Evolutionary conservation across 2,329 filamentous ascomycete genomes (phyloP).

Genomic region (Penicillium sclerotiorum): DNA sequence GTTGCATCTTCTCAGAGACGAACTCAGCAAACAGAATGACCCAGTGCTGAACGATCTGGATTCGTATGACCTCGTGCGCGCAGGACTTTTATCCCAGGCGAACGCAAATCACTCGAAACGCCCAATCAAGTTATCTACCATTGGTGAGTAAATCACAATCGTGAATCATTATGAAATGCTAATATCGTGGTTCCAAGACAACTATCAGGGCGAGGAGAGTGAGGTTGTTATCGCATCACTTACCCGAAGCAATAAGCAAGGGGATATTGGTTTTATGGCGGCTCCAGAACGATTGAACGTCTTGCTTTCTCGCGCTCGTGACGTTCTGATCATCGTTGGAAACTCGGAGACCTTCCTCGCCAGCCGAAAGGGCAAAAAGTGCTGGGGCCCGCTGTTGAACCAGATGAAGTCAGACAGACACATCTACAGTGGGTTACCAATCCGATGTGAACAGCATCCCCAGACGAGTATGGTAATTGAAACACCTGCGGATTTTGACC

Average conservation of each 20-base stretch:
- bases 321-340: slow-evolving; percentile 69
- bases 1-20: slow-evolving; percentile 58
- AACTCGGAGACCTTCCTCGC: slow-evolving; percentile 68
- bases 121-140: slow-evolving; percentile 65
- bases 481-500: slow-evolving; percentile 61
- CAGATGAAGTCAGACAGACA: slow-evolving; percentile 55
- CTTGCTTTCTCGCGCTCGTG: slow-evolving; percentile 66
- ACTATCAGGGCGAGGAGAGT: slow-evolving; percentile 77
- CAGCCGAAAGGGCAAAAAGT: slow-evolving; percentile 57
- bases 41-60: slow-evolving; percentile 71
- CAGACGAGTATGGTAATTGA: slow-evolving; percentile 51
- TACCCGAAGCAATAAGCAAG: slow-evolving; percentile 64
- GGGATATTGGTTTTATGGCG: slow-evolving; percentile 72
- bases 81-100: slow-evolving; percentile 62
- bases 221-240: slow-evolving; percentile 65
- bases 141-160: slow-evolving; percentile 56
- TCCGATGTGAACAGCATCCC: slow-evolving; percentile 64
- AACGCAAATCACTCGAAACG: slow-evolving; percentile 56
- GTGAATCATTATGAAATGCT: no score
- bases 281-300: slow-evolving; percentile 71
- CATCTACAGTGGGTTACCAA: slow-evolving; percentile 63
- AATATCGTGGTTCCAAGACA: slow-evolving; percentile 56
- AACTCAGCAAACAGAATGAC: slow-evolving; percentile 61
- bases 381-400: slow-evolving; percentile 63
- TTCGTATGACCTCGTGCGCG: slow-evolving; percentile 61